Evolutionary conservation across 2,329 filamentous ascomycete species (phyloP).

Genomic region (Colletotrichum truncatum): DNA sequence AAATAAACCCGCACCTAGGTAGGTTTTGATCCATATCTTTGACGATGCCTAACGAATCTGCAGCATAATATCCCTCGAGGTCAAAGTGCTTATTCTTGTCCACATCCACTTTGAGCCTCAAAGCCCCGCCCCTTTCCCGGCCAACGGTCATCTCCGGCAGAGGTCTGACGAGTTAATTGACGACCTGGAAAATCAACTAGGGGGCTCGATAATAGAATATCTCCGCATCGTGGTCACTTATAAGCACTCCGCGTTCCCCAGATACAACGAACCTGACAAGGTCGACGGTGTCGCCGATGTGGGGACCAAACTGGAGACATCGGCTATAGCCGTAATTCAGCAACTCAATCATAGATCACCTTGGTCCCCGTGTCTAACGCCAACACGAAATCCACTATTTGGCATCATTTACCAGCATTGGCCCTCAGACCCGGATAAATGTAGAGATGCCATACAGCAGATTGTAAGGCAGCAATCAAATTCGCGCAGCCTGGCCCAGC

Average conservation of each 20-base stretch:
- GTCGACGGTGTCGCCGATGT: slow-evolving; percentile 46
- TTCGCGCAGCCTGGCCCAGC: slow-evolving; percentile 9
- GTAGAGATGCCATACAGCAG: slow-evolving; percentile 50
- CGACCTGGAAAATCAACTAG: slow-evolving; percentile 66
- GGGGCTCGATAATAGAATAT: slow-evolving; percentile 57
- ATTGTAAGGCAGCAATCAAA: slow-evolving; percentile 33
- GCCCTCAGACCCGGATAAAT: slow-evolving; percentile 60
- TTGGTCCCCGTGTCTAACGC: slow-evolving; percentile 58
- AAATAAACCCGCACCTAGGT: slow-evolving; percentile 54
- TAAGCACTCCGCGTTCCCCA: slow-evolving; percentile 64
- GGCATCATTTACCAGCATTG: slow-evolving; percentile 55
- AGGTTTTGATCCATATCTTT: slow-evolving; percentile 27
- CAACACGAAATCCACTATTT: slow-evolving; percentile 49
- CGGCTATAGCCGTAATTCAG: slow-evolving; percentile 59
- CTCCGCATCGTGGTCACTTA: slow-evolving; percentile 63
- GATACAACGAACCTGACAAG: slow-evolving; percentile 35
- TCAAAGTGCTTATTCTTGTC: slow-evolving; percentile 58
- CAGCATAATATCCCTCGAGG: slow-evolving; percentile 53
- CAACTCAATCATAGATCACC: slow-evolving; percentile 56
- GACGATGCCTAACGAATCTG: background rate
- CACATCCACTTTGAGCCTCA: slow-evolving; percentile 47
- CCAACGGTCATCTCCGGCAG: slow-evolving; percentile 41
- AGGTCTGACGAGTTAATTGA: slow-evolving; percentile 66
- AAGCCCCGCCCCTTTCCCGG: background rate
- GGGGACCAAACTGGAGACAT: slow-evolving; percentile 62